Evolutionary conservation across 805 yeast genomes (phyloP), one percentile per base, ranked within the genome.

Genomic region (Zygosaccharomyces rouxii): DNA sequence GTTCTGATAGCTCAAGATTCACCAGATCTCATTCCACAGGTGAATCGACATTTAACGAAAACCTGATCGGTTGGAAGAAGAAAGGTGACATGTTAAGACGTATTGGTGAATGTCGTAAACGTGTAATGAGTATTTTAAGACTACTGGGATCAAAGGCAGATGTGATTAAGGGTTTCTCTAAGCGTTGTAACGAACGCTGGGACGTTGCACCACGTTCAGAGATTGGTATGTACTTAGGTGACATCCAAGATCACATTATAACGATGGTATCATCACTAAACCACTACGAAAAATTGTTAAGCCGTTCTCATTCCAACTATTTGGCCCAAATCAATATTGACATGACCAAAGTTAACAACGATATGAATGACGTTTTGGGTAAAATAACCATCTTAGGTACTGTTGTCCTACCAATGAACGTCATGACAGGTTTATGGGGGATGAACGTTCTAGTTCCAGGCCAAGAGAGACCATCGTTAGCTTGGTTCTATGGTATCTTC

Each of bases 381-480:
- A 89, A 90, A 64, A 88, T 92, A 48, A 88, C 98, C 3, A 84
- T 90, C 37, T 70, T 92, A 53, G 99, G 98, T 77, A 89, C 98
- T 0, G 88, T 94, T 48, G 97, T 94, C 18, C 72, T 94, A 50
- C 99, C 99, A 3, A 80, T 94, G 79, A 94, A 94, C 63, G 88
- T 94, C 47, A 84, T 94, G 19, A 94, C 99, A 0, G 99, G 99
- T 18, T 71, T 94, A 41, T 94, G 98, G 98, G 99, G 99, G 48
- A 94, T 94, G 99, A 94, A 94, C 70, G 95, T 94, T 55, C 60
- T 88, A 9, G 99, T 94, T 30, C 99, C 99, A 0, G 99, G 99
- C 0, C 98, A 92, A 64, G 78, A 74, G 23, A 68, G 70, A 6
- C 78, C 75, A n/a, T 76, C 80, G 5, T 66, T 86, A 53, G 57